Base-by-base conservation (phyloP, 768 basidiomycete species). In the Termitomyces sp. region DNA sequence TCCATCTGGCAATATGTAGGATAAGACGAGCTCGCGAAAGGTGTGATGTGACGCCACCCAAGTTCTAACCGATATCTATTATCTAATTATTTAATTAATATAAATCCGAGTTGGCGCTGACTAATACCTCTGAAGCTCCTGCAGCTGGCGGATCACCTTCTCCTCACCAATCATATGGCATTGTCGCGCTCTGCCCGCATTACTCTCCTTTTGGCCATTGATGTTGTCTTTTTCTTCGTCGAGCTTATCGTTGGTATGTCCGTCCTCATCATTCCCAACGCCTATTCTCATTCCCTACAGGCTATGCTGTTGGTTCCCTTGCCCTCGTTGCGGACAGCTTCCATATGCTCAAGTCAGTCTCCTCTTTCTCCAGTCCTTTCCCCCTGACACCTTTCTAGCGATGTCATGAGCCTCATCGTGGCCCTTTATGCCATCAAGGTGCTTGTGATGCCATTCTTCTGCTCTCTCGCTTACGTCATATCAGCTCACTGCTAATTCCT, bases 291-390 rank as follows among this genome's bases (percentile, higher is more conserved):
- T 63, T 25, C 57, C 63, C 63, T 31, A 67, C 62, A 90, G 94
- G 96, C 46, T 96, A 96, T 87, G 86, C 90, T n/a, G 94, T 97
- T 59, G 94, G 94, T 36, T 96, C 94, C 0, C 85, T 98, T 1
- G 96, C 96, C 1, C 88, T 98, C 57, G 88, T 99, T 51, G 96
- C 96, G 8, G 96, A 98, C 77, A 91, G 91, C 66, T 98, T 98
- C 74, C 96, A 98, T 77, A 98, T 97, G 96, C 87, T 98, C 77
- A 98, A 98, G 95, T 96, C 65, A 63, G 88, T 76, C 48, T 54
- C 14, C 50, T 40, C 49, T 42, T 53, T 12, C 48, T 43, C 34
- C 32, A 37, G 29, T 32, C n/a, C 57, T 60, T 50, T 63, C 32
- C 17, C 62, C 50, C 61, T 61, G 10, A 60, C 52, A 56, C 8